Evolutionary conservation across 441 rosid genomes (phyloP), one percentile per base, ranked within the genome.

Genomic region (Euphorbia corollata): DNA sequence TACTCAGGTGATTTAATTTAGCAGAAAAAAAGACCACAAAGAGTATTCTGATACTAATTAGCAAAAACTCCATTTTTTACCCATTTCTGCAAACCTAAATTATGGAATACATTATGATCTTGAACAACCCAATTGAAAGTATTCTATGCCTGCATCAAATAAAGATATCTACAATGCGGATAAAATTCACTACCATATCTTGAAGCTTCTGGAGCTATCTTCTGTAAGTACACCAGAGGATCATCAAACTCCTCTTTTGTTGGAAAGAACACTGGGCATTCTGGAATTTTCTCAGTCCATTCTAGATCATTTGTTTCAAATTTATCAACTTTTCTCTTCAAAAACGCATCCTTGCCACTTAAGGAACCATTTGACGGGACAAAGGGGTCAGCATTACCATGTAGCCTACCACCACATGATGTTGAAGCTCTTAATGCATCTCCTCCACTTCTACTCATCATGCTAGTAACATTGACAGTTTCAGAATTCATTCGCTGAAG

Each of bases 161-260:
- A 15, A 24, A 59, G 27, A 65, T 18, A 34, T 38, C 13, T 16
- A 13, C 23, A n/a, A 60, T 22, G 7, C 23, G 19, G 32, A 22
- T 48, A 70, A 61, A 34, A 64, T 55, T 20, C 41, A 30, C 69
- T 92, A 92, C 99, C 99, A 77, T 85, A 87, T 85, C 77, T 86
- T 36, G 97, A 92, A 81, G 99, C 99, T 76, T 90, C 94, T 50
- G 94, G 97, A 64, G 91, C 94, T 71, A 96, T 91, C 86, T 85
- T 89, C 77, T 89, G 92, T 76, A 96, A 78, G 76, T 86, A 96
- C 69, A 83, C 83, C 82, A 96, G 81, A 71, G 99, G 99, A 79
- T 96, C 99, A 75, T 84, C 90, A 79, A 96, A 91, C 81, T 96
- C 97, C 65, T 87, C 97, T 79, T 81, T 91, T 36, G 97, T 81